phyloP scores from a whole-genome alignment of 345 rosid genomes.

The Aurinia saxatilis region DNA sequence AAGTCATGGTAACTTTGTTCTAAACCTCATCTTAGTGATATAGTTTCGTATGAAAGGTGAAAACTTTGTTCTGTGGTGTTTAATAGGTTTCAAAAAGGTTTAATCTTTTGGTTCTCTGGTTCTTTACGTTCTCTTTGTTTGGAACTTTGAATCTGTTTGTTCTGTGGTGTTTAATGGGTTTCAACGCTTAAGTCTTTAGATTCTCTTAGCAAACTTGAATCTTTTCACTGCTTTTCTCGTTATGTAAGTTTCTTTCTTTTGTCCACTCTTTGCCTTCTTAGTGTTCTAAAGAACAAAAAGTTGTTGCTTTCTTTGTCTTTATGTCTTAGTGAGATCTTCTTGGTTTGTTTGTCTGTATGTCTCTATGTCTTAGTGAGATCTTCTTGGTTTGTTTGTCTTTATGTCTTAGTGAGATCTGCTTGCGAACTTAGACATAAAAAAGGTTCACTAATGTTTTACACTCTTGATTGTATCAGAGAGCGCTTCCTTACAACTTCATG shows the following conservation, averaged over 20 bases:
- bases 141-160: not conserved
- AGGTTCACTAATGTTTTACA: not conserved
- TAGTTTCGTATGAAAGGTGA: no score
- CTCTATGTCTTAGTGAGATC: not conserved
- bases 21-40: no score
- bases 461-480: constrained; percentile 7
- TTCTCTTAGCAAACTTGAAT: not conserved
- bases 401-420: no score
- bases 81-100: not conserved
- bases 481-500: constrained; percentile 11
- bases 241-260: not conserved
- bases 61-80: not conserved
- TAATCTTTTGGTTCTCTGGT: not conserved
- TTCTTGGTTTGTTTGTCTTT: no score
- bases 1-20: constrained; percentile 9
- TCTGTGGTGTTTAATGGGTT: not conserved
- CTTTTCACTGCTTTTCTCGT: not conserved
- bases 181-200: not conserved
- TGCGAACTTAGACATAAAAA: no score
- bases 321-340: no score
- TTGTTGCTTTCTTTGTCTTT: not conserved
- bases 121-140: not conserved
- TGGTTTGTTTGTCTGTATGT: not conserved
- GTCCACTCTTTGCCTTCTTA: not conserved
- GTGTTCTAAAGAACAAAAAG: not conserved